Evolutionary conservation across 2,329 filamentous ascomycete genomes (phyloP).

Genomic region (Neopestalotiopsis sp.): DNA sequence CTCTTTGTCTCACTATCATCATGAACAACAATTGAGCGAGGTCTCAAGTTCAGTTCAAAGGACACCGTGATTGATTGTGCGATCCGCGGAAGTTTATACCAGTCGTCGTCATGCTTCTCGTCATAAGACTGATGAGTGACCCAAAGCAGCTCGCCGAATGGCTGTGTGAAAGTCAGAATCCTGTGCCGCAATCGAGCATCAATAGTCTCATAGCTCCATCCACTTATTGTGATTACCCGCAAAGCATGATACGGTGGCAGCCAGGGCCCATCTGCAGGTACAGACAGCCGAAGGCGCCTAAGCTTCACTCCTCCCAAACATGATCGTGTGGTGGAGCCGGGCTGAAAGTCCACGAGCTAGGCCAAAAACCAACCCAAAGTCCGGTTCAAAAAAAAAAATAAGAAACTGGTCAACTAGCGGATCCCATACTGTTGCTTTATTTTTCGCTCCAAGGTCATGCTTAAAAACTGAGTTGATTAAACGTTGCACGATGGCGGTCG

Average conservation of each 20-base stretch:
- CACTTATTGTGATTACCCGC: background rate
- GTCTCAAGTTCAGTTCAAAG: background rate
- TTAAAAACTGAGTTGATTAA: slow-evolving; percentile 1
- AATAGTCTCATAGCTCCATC: background rate
- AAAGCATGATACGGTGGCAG: background rate
- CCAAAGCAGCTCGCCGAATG: background rate
- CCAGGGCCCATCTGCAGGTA: background rate
- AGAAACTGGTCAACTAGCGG: background rate
- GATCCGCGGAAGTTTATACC: background rate
- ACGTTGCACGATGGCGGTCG: background rate
- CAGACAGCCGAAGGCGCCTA: background rate
- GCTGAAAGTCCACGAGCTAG: slow-evolving; percentile 11
- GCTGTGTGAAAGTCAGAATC: background rate
- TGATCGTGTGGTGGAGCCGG: slow-evolving; percentile 6
- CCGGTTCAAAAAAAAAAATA: background rate
- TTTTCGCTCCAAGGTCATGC: background rate
- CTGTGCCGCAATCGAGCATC: background rate
- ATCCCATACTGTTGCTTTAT: background rate
- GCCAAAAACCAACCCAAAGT: slow-evolving; percentile 7
- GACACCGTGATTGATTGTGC: too few relatives aligned
- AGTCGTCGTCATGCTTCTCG: background rate
- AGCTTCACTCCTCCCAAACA: background rate
- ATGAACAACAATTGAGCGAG: background rate
- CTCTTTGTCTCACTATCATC: background rate
- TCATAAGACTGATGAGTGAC: background rate